A percentile compares a stretch with the other conserved stretches of the same genome.
These are phyloP conservation scores for Leucocoprinus leucothites DNA, from an alignment of 768 basidiomycete genomes.

Conservation along the genomic window DNA sequence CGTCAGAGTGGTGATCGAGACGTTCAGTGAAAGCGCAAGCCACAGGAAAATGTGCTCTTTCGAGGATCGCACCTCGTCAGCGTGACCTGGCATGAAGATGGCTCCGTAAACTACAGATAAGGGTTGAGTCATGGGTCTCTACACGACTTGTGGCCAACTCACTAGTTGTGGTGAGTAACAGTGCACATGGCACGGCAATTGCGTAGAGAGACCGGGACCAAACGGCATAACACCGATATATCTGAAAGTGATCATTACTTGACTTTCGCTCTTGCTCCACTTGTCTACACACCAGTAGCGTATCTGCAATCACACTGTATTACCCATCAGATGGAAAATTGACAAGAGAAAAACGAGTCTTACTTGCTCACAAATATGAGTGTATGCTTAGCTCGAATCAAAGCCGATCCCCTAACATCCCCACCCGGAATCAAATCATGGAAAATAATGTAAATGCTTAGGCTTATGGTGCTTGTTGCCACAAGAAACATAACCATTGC, in stretches of 20 bases:
- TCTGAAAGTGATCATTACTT: neutral
- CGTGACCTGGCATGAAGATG: too few relatives aligned
- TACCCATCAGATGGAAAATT: neutral
- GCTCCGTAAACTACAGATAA: neutral
- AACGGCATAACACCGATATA: slow-evolving; percentile 36
- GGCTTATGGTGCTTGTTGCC: too few relatives aligned
- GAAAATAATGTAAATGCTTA: slow-evolving; percentile 22
- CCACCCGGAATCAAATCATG: slow-evolving; percentile 17
- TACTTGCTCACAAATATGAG: slow-evolving; percentile 39
- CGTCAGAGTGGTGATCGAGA: slow-evolving; percentile 32
- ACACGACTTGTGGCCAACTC: neutral
- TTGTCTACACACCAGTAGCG: slow-evolving; percentile 9
- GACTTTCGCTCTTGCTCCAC: neutral
- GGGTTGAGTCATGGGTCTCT: neutral
- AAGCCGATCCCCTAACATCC: slow-evolving; percentile 11
- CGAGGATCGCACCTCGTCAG: neutral
- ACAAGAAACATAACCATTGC: too few relatives aligned
- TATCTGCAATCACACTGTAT: slow-evolving; percentile 13
- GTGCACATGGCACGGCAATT: slow-evolving; percentile 22
- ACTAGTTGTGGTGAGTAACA: slow-evolving; percentile 32
- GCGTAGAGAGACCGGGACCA: slow-evolving; percentile 30
- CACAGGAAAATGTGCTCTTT: slow-evolving; percentile 29
- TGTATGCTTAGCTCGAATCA: slow-evolving; percentile 28
- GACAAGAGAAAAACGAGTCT: slow-evolving; percentile 6
- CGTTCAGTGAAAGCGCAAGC: slow-evolving; percentile 31